These are phyloP conservation scores for Ustilago tritici DNA, from an alignment of 1,284 basidiomycete genomes.

Conservation along the genomic window DNA sequence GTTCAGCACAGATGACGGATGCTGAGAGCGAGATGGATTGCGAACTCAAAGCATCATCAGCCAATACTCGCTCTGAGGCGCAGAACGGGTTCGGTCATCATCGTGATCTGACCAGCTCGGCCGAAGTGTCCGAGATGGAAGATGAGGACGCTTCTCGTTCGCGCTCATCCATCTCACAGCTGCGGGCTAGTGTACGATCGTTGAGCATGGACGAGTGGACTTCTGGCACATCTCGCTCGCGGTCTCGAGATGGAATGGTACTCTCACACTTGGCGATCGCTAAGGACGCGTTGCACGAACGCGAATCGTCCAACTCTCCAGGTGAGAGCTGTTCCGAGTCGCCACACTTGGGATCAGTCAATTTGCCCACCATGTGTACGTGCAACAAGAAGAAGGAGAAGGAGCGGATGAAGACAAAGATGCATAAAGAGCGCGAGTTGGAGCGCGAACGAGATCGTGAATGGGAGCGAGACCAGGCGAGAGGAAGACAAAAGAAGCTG, in stretches of 20 bases:
- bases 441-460: constrained; percentile 53
- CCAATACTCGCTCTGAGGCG: not conserved
- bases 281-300: constrained; percentile 24
- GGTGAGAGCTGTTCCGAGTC: constrained; percentile 46
- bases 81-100: not conserved
- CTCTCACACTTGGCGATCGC: constrained; percentile 18
- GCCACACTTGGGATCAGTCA: constrained; percentile 19
- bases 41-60: constrained; percentile 3
- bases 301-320: constrained; percentile 45
- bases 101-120: constrained; percentile 15
- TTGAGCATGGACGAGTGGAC: constrained; percentile 38
- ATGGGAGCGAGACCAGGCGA: constrained; percentile 50
- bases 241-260: constrained; percentile 21
- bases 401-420: constrained; percentile 49
- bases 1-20: constrained; percentile 47
- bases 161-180: constrained; percentile 19
- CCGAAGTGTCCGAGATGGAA: constrained; percentile 38
- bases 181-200: constrained; percentile 44
- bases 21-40: constrained; percentile 28
- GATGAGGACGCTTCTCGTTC: constrained; percentile 26
- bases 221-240: constrained; percentile 22
- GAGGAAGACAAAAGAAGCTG: constrained; percentile 44
- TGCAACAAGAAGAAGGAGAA: constrained; percentile 53
- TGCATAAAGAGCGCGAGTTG: constrained; percentile 48
- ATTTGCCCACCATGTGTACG: constrained; percentile 33